Percentiles rank a stretch among this genome's conserved stretches.
These are phyloP conservation scores for Podaxis sp. DNA, from an alignment of 768 basidiomycete species.

Conservation along the genomic window DNA sequence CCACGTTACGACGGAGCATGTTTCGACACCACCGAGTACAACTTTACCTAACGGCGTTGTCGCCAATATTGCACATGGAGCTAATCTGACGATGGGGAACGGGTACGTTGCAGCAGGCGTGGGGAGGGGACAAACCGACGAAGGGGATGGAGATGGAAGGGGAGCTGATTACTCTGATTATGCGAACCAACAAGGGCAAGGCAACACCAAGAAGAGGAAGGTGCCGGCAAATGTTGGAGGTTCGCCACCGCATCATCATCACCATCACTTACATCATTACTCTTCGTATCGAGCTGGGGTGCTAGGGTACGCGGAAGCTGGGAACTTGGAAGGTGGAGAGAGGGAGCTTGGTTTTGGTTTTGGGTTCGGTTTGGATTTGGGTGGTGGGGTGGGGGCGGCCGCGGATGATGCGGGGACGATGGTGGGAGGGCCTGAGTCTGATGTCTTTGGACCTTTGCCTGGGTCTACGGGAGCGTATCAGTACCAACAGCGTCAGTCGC, in stretches of 20 bases:
- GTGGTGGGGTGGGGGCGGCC: constrained; percentile 20
- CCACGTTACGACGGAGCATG: background rate
- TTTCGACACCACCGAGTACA: background rate
- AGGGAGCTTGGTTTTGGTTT: background rate
- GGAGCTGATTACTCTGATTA: constrained; percentile 66
- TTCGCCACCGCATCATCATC: constrained; percentile 28
- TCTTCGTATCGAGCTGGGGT: constrained; percentile 13
- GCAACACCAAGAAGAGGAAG: constrained; percentile 88
- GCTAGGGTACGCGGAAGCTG: constrained; percentile 15
- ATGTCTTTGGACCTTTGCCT: constrained; percentile 11
- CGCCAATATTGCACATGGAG: background rate
- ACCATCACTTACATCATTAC: constrained; percentile 11
- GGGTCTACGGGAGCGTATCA: background rate
- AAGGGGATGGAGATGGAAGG: constrained; percentile 53
- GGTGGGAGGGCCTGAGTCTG: background rate
- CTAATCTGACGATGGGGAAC: background rate
- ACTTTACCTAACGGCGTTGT: background rate
- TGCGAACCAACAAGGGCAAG: constrained; percentile 71
- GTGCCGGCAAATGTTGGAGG: constrained; percentile 70
- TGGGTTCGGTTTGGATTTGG: constrained; percentile 16
- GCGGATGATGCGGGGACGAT: background rate
- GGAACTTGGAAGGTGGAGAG: constrained; percentile 17
- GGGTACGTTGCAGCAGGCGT: constrained; percentile 6
- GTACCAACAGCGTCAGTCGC: background rate
- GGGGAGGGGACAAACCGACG: constrained; percentile 39